Percentiles rank a stretch among this genome's conserved stretches.
phyloP scores from a whole-genome alignment of 208 protist genomes.

The Porcisia hertigi region DNA sequence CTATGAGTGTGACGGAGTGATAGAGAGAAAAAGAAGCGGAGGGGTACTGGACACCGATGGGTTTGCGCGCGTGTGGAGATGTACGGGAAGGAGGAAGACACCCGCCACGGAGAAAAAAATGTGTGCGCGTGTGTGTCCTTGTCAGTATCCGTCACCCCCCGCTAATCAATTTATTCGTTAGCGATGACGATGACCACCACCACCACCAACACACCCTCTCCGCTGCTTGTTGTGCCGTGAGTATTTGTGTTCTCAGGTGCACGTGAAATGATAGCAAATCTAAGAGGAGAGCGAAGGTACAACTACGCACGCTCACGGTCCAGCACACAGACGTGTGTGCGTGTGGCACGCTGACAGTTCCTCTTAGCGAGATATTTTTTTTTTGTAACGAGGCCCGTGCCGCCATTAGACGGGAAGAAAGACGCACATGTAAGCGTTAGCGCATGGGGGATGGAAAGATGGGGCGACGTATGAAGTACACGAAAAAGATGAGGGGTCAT shows the following conservation, averaged over 20 bases:
- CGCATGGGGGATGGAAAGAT: neutral
- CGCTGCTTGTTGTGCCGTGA: neutral
- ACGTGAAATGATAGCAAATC: neutral
- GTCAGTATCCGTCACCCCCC: neutral
- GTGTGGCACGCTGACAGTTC: neutral
- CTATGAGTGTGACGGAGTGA: neutral
- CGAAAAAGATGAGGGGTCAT: neutral
- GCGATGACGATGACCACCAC: neutral
- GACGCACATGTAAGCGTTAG: no score
- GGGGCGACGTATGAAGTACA: neutral
- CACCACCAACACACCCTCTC: neutral
- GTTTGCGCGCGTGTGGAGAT: neutral
- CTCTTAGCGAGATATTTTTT: no score
- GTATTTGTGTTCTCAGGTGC: neutral
- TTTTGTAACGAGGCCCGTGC: neutral
- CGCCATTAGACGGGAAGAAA: neutral
- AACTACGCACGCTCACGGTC: neutral
- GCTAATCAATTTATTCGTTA: neutral
- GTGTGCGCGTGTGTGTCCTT: neutral
- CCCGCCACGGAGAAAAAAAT: neutral
- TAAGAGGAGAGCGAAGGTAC: neutral
- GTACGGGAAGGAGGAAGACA: neutral
- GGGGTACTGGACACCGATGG: neutral
- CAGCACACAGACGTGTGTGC: constrained; percentile 3
- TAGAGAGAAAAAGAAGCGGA: neutral